These are phyloP conservation scores for Fusarium clavum DNA, from an alignment of 2,329 filamentous ascomycete species.

Conservation along the genomic window DNA sequence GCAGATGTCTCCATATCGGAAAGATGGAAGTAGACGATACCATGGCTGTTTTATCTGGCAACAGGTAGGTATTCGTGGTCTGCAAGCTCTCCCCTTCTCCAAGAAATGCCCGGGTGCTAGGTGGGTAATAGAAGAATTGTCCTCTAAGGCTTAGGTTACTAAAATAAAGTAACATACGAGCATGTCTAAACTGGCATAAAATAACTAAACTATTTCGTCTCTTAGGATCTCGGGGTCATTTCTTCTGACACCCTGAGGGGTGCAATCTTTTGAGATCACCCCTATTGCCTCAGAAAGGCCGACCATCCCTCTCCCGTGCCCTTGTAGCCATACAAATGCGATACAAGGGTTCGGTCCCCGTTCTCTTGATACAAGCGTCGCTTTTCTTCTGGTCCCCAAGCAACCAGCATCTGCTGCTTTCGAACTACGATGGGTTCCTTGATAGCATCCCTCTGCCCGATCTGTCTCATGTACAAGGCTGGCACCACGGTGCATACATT, in stretches of 20 bases:
- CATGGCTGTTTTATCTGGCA: too few relatives aligned
- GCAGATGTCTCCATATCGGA: neutral
- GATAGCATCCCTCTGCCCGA: conserved; percentile 51
- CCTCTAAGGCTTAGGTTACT: too few relatives aligned
- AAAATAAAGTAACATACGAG: too few relatives aligned
- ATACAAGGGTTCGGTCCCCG: conserved; percentile 48
- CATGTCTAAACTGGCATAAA: too few relatives aligned
- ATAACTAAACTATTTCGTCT: too few relatives aligned
- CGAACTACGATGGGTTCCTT: conserved; percentile 51
- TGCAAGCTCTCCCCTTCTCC: too few relatives aligned
- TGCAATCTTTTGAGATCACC: neutral
- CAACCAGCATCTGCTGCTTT: conserved; percentile 55
- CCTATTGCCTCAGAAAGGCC: conserved; percentile 23
- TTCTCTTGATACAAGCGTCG: conserved; percentile 41
- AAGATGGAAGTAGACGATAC: neutral
- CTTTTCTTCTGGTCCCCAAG: conserved; percentile 53
- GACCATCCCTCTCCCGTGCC: conserved; percentile 27
- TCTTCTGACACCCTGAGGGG: too few relatives aligned
- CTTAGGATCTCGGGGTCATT: too few relatives aligned
- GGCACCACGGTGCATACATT: conserved; percentile 53
- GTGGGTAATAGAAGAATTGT: too few relatives aligned
- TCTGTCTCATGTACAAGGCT: conserved; percentile 52
- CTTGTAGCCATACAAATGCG: conserved; percentile 46
- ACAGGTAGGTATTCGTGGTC: too few relatives aligned
- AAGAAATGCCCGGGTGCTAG: too few relatives aligned